A percentile compares a stretch with the other conserved stretches of the same genome.
These are phyloP conservation scores for Phialophora chinensis DNA, from an alignment of 2,329 filamentous ascomycete genomes.

Conservation along the genomic window DNA sequence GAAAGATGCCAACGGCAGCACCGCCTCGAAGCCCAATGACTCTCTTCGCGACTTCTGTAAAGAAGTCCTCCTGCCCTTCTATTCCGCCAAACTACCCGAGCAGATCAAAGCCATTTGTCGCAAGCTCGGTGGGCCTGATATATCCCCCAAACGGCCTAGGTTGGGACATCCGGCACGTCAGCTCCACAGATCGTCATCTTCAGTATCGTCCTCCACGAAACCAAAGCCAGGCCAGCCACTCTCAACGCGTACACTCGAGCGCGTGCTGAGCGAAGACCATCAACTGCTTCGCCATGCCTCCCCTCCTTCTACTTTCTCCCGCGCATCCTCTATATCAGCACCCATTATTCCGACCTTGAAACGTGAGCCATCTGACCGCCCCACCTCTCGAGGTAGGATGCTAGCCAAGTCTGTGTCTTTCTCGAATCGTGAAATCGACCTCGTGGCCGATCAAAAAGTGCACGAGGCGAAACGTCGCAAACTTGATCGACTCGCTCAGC, in stretches of 20 bases:
- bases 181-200: constrained; percentile 60
- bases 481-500: constrained; percentile 52
- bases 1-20: constrained; percentile 27
- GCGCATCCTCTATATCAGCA: constrained; percentile 49
- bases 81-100: constrained; percentile 54
- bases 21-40: constrained; percentile 45
- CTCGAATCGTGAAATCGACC: constrained; percentile 57
- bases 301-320: constrained; percentile 48
- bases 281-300: constrained; percentile 41
- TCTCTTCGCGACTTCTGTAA: constrained; percentile 57
- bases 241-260: constrained; percentile 50
- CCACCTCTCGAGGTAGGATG: constrained; percentile 48
- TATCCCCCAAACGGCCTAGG: constrained; percentile 45
- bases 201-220: constrained; percentile 43
- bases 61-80: constrained; percentile 58
- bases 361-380: constrained; percentile 51
- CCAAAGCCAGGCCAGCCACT: constrained; percentile 43
- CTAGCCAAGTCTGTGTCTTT: constrained; percentile 54
- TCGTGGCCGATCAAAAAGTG: constrained; percentile 52
- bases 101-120: constrained; percentile 54
- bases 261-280: constrained; percentile 55
- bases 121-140: constrained; percentile 53
- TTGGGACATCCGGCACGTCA: constrained; percentile 23
- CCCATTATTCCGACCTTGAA: constrained; percentile 46
- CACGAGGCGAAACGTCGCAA: constrained; percentile 55